A percentile compares a stretch with the other conserved stretches of the same genome.
Evolutionary conservation across 495 filamentous ascomycete species (phyloP).

Genomic region (Aspergillus mulundensis): DNA sequence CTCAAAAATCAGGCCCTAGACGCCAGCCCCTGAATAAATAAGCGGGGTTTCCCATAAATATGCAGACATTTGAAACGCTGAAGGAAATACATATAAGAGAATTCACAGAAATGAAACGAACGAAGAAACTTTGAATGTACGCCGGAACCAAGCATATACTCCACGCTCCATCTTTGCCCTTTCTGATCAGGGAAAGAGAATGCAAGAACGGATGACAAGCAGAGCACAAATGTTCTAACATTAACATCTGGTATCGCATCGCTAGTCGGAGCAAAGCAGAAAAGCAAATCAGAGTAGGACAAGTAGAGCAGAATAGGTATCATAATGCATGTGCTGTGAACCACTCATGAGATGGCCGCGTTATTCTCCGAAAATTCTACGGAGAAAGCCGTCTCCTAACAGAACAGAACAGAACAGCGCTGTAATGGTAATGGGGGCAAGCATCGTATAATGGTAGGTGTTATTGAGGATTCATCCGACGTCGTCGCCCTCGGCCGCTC

Average conservation of each 20-base stretch:
- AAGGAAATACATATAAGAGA: neutral
- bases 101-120: neutral
- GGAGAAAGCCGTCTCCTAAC: constrained; percentile 12
- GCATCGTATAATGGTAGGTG: constrained; percentile 1
- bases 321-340: constrained; percentile 25
- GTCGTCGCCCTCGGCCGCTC: constrained; percentile 74
- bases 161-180: constrained; percentile 9
- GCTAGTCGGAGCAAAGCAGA: neutral
- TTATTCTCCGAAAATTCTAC: constrained; percentile 7
- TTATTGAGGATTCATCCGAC: constrained; percentile 46
- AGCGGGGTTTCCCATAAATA: neutral
- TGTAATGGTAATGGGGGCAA: neutral
- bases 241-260: constrained; percentile 22
- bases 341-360: constrained; percentile 11
- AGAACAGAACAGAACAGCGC: neutral
- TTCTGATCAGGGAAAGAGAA: neutral
- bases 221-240: constrained; percentile 2
- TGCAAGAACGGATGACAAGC: constrained; percentile 15
- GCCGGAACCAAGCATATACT: constrained; percentile 2
- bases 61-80: neutral
- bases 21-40: neutral
- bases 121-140: constrained; percentile 1
- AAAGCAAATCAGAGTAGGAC: neutral
- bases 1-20: neutral
- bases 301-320: constrained; percentile 8